A percentile compares a stretch with the other conserved stretches of the same genome.
phyloP scores from a whole-genome alignment of 768 basidiomycete species.

The Pleurotus tuber-regium region DNA sequence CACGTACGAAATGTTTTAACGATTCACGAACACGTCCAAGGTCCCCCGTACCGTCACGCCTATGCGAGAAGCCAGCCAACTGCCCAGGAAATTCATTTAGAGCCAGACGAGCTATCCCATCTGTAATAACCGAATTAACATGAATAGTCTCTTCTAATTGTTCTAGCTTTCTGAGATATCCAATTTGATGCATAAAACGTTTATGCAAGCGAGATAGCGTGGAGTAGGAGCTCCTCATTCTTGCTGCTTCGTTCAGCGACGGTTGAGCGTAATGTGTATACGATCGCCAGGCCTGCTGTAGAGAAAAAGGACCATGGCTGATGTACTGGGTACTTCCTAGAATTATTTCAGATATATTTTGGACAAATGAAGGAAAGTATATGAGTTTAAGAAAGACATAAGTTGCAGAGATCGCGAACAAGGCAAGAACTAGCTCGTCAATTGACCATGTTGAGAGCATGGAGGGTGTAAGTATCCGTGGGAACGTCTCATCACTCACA shows the following conservation, averaged over 20 bases:
- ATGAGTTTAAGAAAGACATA: neutral
- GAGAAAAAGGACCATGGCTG: conserved; percentile 35
- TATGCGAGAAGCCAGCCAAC: conserved; percentile 19
- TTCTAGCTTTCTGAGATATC: conserved; percentile 54
- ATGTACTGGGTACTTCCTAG: neutral
- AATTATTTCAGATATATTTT: neutral
- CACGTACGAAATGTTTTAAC: conserved; percentile 67
- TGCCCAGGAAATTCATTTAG: conserved; percentile 20
- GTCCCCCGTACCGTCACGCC: conserved; percentile 26
- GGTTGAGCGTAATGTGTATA: conserved; percentile 43
- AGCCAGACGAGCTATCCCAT: conserved; percentile 39
- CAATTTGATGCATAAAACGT: conserved; percentile 47
- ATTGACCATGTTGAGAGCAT: neutral
- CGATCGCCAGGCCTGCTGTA: conserved; percentile 39
- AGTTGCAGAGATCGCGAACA: neutral
- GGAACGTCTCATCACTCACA: too few relatives aligned
- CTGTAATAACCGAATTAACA: conserved; percentile 35
- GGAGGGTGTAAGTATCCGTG: too few relatives aligned
- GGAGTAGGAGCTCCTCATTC: conserved; percentile 41
- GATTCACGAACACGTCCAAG: conserved; percentile 53
- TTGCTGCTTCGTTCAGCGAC: conserved; percentile 36
- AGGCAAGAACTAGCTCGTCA: neutral
- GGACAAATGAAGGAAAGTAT: neutral
- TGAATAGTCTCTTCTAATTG: conserved; percentile 37
- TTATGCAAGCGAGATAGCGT: conserved; percentile 44